These are phyloP conservation scores for Symmetrospora coprosmae DNA, from an alignment of 768 basidiomycete genomes.

Conservation along the genomic window DNA sequence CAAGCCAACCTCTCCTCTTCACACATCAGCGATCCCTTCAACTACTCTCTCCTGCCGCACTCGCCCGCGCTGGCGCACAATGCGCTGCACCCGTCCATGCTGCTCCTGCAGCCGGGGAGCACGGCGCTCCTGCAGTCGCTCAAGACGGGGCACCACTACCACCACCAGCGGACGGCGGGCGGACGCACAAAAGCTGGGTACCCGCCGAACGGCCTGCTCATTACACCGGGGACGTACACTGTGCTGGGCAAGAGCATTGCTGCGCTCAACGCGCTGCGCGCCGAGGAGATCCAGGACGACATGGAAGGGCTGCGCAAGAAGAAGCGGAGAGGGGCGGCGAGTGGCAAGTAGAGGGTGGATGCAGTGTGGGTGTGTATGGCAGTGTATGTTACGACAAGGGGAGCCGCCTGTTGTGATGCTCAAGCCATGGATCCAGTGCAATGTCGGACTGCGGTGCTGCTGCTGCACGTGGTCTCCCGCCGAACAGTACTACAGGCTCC, in stretches of 20 bases:
- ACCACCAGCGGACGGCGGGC: slow-evolving; percentile 26
- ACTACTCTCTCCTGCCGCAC: slow-evolving; percentile 25
- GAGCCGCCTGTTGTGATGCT: too few relatives aligned
- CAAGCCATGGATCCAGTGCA: too few relatives aligned
- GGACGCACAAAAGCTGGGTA: slow-evolving; percentile 28
- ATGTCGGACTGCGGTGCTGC: too few relatives aligned
- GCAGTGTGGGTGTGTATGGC: too few relatives aligned
- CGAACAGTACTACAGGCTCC: too few relatives aligned
- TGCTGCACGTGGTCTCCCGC: too few relatives aligned
- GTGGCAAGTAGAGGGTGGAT: too few relatives aligned
- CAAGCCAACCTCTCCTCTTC: slow-evolving; percentile 18
- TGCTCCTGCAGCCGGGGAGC: slow-evolving; percentile 22
- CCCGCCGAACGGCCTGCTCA: slow-evolving; percentile 27
- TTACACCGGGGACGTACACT: slow-evolving; percentile 29
- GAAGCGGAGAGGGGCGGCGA: slow-evolving; percentile 29
- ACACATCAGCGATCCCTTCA: slow-evolving; percentile 31
- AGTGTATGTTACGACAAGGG: too few relatives aligned
- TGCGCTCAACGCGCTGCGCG: slow-evolving; percentile 29
- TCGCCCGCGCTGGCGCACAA: slow-evolving; percentile 9
- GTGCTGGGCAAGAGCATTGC: slow-evolving; percentile 33
- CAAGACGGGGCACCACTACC: slow-evolving; percentile 20
- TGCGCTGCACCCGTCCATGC: slow-evolving; percentile 22
- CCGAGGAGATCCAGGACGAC: slow-evolving; percentile 34
- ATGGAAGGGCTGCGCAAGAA: slow-evolving; percentile 33
- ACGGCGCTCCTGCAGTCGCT: slow-evolving; percentile 22